Evolutionary conservation across 2,329 filamentous ascomycete species (phyloP).

Genomic region (Talaromyces albobiverticillius): DNA sequence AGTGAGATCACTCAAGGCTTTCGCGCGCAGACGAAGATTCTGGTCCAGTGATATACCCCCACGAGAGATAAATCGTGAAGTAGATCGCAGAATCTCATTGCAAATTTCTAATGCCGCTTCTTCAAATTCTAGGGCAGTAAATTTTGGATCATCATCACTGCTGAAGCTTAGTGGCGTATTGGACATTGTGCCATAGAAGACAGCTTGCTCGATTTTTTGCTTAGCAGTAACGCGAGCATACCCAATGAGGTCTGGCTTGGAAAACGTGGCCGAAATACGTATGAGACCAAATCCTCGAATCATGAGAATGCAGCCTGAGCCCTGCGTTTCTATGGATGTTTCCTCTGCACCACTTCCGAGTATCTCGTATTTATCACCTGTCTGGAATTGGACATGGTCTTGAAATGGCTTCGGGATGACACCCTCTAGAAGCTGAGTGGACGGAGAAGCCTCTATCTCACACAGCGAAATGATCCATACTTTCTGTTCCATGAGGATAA

Average conservation of each 20-base stretch:
- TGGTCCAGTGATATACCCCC: constrained; percentile 74
- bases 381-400: constrained; percentile 77
- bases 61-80: constrained; percentile 69
- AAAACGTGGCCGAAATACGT: constrained; percentile 47
- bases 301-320: constrained; percentile 51
- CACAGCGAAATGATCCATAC: constrained; percentile 74
- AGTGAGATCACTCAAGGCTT: constrained; percentile 73
- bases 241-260: constrained; percentile 45
- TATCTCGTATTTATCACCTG: constrained; percentile 48
- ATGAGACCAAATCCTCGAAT: constrained; percentile 58
- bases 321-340: constrained; percentile 33
- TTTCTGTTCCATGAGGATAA: constrained; percentile 74
- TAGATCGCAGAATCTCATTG: constrained; percentile 74
- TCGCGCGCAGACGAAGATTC: constrained; percentile 70
- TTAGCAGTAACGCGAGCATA: constrained; percentile 67
- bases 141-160: constrained; percentile 63
- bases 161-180: constrained; percentile 88
- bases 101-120: constrained; percentile 76
- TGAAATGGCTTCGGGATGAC: constrained; percentile 69
- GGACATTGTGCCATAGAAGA: constrained; percentile 81
- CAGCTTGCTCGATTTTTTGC: constrained; percentile 87
- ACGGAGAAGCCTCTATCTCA: constrained; percentile 65
- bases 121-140: constrained; percentile 68
- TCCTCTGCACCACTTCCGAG: constrained; percentile 51
- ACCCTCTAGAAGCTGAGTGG: constrained; percentile 70